Evolutionary conservation across 371 early-diverging fungal genomes (phyloP), one percentile per base, ranked within the genome.

Genomic region (Phascolomyces articulosus): DNA sequence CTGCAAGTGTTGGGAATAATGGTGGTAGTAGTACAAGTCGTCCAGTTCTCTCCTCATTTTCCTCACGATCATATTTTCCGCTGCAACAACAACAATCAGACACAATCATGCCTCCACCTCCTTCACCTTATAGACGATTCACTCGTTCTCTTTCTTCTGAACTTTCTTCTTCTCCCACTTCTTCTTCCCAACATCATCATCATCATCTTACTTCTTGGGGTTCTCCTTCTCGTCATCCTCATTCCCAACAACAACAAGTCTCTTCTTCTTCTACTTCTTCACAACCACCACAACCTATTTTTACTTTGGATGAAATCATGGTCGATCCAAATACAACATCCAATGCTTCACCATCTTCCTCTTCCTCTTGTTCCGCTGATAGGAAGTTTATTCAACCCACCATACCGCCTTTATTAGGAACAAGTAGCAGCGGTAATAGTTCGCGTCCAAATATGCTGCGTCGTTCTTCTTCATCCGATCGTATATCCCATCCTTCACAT

Each of bases 141-240:
- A 63, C 63, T 15, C 63, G 63, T 15, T 63, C 63, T 27, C 40
- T 63, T 54, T 63, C 63, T 15, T 63, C 63, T 54, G 63, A 63
- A 55, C 40, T 55, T 24, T 38, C 34, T 44, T 47, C 40, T 26
- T 15, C 26, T 28, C 28, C 28, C 8, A 55, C 55, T 4, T 24
- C 27, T 55, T 31, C 55, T 18, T 31, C 27, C 56, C 41, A 49
- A 49, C 41, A 1, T 44, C 58, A 61, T 15, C 60, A 34, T 23
- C 44, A 55, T 40, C 51, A 29, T 44, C 44, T 13, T 44, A 34
- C 34, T 11, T 34, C 34, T 34, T 34, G 34, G 34, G 6, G 9
- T 34, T 11, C 34, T 34, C 11, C 34, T 34, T 34, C 34, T 11
- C 34, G 34, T 13, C 44, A 44, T 44, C 44, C 15, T n/a, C 44